phyloP scores from a whole-genome alignment of 139 green algal genomes.

The Picochlorum sp. region DNA sequence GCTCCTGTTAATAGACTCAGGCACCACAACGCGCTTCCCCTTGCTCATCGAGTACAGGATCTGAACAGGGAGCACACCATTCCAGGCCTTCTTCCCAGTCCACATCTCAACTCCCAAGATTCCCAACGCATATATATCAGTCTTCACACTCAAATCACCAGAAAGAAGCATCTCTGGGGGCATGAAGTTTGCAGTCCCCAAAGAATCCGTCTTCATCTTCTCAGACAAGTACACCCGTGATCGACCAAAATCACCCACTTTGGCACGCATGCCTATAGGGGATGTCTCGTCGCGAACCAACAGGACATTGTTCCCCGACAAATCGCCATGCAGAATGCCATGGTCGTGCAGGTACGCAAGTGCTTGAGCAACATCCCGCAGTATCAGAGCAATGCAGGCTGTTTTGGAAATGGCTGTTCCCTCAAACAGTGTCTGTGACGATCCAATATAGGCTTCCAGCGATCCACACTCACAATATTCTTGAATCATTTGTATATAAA shows the following conservation, averaged over 20 bases:
- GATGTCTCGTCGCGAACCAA: not conserved
- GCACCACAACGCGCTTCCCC: no score
- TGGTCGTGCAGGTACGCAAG: not conserved
- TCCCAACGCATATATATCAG: not conserved
- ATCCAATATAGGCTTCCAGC: not conserved
- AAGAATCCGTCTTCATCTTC: not conserved
- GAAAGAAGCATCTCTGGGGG: not conserved
- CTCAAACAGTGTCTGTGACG: not conserved
- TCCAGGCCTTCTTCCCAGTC: not conserved
- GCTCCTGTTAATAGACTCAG: no score
- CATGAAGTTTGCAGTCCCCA: not conserved
- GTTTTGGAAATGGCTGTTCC: not conserved
- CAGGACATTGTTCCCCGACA: not conserved
- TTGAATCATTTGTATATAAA: slow-evolving; percentile 1
- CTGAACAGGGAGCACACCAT: no score
- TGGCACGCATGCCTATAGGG: not conserved
- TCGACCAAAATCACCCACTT: not conserved
- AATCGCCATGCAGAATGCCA: not conserved
- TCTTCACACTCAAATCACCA: not conserved
- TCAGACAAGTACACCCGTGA: not conserved
- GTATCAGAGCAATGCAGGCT: not conserved
- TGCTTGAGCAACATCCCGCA: not conserved
- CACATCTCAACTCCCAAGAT: not conserved
- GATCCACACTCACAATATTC: not conserved
- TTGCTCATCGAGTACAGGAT: no score